A percentile compares a stretch with the other conserved stretches of the same genome.
phyloP scores from a whole-genome alignment of 129 eudicot genomes.

The Flaveria bidentis region DNA sequence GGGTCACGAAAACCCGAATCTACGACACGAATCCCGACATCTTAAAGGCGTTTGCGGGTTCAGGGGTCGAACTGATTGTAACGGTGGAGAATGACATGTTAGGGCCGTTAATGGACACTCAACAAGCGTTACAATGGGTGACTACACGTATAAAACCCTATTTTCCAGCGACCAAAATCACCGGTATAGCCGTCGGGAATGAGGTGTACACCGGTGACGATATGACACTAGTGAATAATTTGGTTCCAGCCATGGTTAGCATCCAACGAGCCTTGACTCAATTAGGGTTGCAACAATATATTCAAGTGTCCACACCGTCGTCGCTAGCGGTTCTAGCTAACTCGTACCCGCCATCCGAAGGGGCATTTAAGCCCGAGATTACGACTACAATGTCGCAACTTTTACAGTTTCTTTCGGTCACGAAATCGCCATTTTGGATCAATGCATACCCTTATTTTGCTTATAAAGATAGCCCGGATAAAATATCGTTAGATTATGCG shows the following conservation, averaged over 20 bases:
- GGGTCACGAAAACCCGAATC: slow-evolving; percentile 68
- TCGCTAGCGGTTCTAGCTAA: slow-evolving; percentile 65
- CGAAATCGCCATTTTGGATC: slow-evolving; percentile 85
- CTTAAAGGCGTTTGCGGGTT: slow-evolving; percentile 64
- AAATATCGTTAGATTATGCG: slow-evolving; percentile 74
- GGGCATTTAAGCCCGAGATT: slow-evolving; percentile 58
- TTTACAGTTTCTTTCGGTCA: slow-evolving; percentile 58
- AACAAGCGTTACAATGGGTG: slow-evolving; percentile 83
- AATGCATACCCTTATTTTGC: slow-evolving; percentile 96
- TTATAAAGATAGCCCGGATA: slow-evolving; percentile 60
- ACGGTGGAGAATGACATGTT: slow-evolving; percentile 69
- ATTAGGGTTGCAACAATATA: slow-evolving; percentile 52
- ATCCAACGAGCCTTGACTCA: slow-evolving; percentile 63
- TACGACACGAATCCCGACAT: slow-evolving; percentile 91
- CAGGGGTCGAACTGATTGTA: slow-evolving; percentile 66
- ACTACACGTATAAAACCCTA: slow-evolving; percentile 62
- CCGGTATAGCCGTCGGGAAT: slow-evolving; percentile 89
- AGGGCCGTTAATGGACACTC: slow-evolving; percentile 52
- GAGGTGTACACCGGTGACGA: slow-evolving; percentile 79
- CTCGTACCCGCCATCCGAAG: slow-evolving; percentile 91
- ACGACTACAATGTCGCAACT: slow-evolving; percentile 55
- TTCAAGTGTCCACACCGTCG: slow-evolving; percentile 77
- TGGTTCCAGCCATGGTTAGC: slow-evolving; percentile 79
- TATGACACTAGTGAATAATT: slow-evolving; percentile 48
- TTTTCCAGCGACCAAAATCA: slow-evolving; percentile 63